Base-by-base conservation (phyloP, 2,329 filamentous ascomycete genomes). In the Hypoxylon sp. region DNA sequence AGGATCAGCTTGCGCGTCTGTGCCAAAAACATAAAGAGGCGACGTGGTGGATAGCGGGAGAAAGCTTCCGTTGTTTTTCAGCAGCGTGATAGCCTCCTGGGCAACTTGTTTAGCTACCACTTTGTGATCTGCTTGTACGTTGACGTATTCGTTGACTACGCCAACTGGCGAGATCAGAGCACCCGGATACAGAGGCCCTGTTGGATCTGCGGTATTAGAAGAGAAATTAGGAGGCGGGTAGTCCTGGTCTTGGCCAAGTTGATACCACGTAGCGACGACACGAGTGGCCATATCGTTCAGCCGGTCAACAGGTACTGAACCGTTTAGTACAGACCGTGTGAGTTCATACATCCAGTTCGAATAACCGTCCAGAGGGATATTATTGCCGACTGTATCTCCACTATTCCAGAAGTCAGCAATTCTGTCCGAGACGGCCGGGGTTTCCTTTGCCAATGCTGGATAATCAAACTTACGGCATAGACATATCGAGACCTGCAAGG, bases 401-500 rank as follows among this genome's bases (percentile, higher is more conserved):
- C 29, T 31, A 31, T 31, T 31, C 29, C 29, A 31, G 1, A 31
- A 31, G 29, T 31, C 29, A 31, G 29, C 29, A 9, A 31, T 31
- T 31, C 5, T 31, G 29, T 31, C 29, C 29, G 29, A 6, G 29
- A 26, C 26, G 26, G 5, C 26, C 26, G 26, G 26, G 26, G 2
- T 31, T 31, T 31, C 29, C 29, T 31, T 31, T 6, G 29, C 29
- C 29, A 31, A 31, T 31, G 29, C 29, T 31, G 29, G 29, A 31
- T 31, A 31, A 31, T 31, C 29, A 31, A 31, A 31, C 29, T 31
- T 31, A 31, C 29, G 85, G 85, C 76, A 86, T 87, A 54, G 84
- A 85, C 75, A 86, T 85, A 68, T 95, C 93, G 8, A 95, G 84
- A 2, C 93, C 92, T 44, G 91, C 90, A 10, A 95, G 81, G 3